Evolutionary conservation across 1,284 basidiomycete genomes (phyloP).

Genomic region (Malassezia obtusa): DNA sequence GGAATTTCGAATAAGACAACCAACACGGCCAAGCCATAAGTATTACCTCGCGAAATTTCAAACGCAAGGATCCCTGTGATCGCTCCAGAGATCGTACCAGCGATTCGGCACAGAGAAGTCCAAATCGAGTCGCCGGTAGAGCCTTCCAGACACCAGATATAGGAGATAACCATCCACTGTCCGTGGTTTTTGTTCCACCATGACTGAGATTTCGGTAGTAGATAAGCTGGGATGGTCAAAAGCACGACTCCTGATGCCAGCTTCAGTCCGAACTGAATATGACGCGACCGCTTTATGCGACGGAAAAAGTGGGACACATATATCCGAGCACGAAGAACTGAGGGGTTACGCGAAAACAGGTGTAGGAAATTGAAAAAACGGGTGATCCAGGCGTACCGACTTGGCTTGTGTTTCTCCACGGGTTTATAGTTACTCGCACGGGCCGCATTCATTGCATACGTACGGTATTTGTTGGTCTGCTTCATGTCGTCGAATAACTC

Average conservation of each 20-base stretch:
- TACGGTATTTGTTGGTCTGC: neutral
- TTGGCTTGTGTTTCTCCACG: neutral
- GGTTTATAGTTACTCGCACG: neutral
- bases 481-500: neutral
- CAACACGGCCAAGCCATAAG: constrained; percentile 50
- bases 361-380: neutral
- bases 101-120: constrained; percentile 49
- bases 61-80: constrained; percentile 49
- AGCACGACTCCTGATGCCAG: constrained; percentile 50
- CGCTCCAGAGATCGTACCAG: constrained; percentile 51
- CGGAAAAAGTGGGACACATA: constrained; percentile 17
- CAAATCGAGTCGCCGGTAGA: constrained; percentile 51
- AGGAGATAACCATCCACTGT: constrained; percentile 48
- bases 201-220: constrained; percentile 29
- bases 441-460: constrained; percentile 4
- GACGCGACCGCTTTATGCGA: constrained; percentile 48
- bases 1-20: constrained; percentile 48
- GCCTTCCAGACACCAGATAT: constrained; percentile 51
- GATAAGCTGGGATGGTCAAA: constrained; percentile 49
- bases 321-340: neutral
- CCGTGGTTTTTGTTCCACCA: constrained; percentile 50
- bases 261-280: constrained; percentile 50
- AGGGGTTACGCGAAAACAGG: neutral
- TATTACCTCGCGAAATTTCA: constrained; percentile 49
- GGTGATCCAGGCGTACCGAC: no score